Percentiles rank a stretch among this genome's conserved stretches.
Conservation (phyloP, 352 stramenopile species). For the Phytopythium oedochilum region DNA sequence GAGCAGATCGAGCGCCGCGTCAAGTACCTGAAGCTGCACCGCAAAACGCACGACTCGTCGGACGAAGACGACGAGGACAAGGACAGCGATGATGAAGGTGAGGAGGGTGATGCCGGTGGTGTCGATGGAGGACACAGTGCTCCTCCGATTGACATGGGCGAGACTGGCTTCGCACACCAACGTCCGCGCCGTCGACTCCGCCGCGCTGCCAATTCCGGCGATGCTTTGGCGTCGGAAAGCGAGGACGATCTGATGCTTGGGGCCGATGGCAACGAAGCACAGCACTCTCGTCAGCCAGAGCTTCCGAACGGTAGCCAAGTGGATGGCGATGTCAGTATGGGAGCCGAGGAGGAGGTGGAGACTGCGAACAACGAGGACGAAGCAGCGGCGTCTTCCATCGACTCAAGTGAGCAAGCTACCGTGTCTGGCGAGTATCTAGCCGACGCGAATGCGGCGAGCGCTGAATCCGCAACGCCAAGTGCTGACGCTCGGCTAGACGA, state of each 20-base stretch:
- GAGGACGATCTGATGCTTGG: slow-evolving; percentile 39
- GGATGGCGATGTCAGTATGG: neutral
- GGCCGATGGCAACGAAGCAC: neutral
- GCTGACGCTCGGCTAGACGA: neutral
- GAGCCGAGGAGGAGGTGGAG: neutral
- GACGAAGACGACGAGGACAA: slow-evolving; percentile 48
- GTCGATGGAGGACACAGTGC: slow-evolving; percentile 2
- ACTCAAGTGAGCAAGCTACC: neutral
- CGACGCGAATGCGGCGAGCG: neutral
- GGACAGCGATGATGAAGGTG: slow-evolving; percentile 18
- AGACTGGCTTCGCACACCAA: neutral
- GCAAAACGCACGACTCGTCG: slow-evolving; percentile 65
- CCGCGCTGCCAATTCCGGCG: slow-evolving; percentile 33
- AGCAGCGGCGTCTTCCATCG: neutral
- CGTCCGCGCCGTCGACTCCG: slow-evolving; percentile 39
- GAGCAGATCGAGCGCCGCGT: slow-evolving; percentile 84
- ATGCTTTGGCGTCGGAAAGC: slow-evolving; percentile 25
- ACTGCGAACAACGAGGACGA: neutral
- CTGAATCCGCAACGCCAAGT: neutral
- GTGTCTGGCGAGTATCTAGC: neutral
- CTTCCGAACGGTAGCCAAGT: neutral
- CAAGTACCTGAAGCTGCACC: slow-evolving; percentile 76
- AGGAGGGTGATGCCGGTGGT: slow-evolving; percentile 2
- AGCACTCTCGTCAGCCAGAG: neutral
- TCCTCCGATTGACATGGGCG: neutral